Evolutionary conservation across 2,329 filamentous ascomycete genomes (phyloP).

Genomic region (Neospermospora avenae): DNA sequence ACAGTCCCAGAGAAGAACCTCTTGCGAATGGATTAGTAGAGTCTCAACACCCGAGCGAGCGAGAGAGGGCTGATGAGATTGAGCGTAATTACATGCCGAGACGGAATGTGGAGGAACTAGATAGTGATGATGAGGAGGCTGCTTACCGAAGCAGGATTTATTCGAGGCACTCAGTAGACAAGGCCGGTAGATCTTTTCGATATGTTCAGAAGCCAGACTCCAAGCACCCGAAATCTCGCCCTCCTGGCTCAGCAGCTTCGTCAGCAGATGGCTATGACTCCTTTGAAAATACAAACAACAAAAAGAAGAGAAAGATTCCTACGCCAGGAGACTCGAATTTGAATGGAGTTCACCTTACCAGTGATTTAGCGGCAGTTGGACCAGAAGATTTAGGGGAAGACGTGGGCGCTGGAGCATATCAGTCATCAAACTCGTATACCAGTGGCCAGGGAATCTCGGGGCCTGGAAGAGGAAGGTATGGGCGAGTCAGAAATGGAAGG

Average conservation of each 20-base stretch:
- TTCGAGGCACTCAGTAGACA: conserved; percentile 46
- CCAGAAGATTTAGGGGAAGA: conserved; percentile 45
- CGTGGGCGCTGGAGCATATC: conserved; percentile 47
- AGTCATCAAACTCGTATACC: conserved; percentile 44
- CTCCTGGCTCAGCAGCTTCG: conserved; percentile 65
- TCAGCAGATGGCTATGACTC: conserved; percentile 89
- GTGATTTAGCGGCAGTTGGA: conserved; percentile 60
- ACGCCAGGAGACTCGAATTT: conserved; percentile 68
- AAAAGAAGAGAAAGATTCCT: conserved; percentile 98
- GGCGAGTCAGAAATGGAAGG: conserved; percentile 60
- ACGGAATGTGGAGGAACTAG: conserved; percentile 52
- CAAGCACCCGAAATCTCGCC: conserved; percentile 48
- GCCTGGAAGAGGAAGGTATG: conserved; percentile 78
- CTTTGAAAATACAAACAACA: conserved; percentile 98
- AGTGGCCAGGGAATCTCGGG: conserved; percentile 73
- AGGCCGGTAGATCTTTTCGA: conserved; percentile 42
- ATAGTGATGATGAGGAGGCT: conserved; percentile 57
- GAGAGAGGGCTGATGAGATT: conserved; percentile 32
- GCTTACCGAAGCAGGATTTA: conserved; percentile 38
- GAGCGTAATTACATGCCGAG: conserved; percentile 41
- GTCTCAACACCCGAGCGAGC: conserved; percentile 30
- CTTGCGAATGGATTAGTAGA: conserved; percentile 32
- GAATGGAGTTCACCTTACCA: conserved; percentile 46
- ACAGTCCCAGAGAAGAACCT: conserved; percentile 37
- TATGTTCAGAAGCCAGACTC: conserved; percentile 45